A percentile compares a stretch with the other conserved stretches of the same genome.
phyloP scores from a whole-genome alignment of 495 filamentous ascomycete species.

The Tuber indicum region DNA sequence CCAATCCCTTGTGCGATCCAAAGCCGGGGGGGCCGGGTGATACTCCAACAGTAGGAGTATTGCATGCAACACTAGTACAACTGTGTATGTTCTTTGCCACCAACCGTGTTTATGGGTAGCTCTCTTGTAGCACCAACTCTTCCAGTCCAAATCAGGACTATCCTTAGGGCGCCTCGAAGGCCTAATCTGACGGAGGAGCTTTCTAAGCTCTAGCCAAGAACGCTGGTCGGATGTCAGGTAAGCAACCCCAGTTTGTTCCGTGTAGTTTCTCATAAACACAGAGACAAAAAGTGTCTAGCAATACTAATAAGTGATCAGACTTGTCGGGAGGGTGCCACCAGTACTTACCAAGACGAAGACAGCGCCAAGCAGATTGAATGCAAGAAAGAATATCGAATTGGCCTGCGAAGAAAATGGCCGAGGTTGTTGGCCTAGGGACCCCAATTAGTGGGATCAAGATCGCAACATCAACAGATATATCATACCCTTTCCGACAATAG shows the following conservation, averaged over 20 bases:
- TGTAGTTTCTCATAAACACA: conserved; percentile 99
- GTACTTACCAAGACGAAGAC: conserved; percentile 72
- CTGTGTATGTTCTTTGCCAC: conserved; percentile 79
- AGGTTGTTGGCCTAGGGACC: conserved; percentile 54
- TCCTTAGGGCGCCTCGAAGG: conserved; percentile 82
- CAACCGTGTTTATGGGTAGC: conserved; percentile 90
- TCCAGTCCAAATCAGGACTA: conserved; percentile 67
- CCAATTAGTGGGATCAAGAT: conserved; percentile 3
- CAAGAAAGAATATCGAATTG: conserved; percentile 88
- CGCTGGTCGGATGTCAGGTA: conserved; percentile 94
- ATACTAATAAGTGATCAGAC: conserved; percentile 4
- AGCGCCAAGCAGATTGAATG: conserved; percentile 92
- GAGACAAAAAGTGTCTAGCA: conserved; percentile 81
- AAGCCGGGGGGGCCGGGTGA: conserved; percentile 61
- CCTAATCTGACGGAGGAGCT: conserved; percentile 85
- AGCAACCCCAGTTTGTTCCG: conserved; percentile 95
- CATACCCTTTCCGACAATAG: conserved; percentile 63
- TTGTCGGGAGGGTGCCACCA: neutral
- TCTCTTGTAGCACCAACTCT: conserved; percentile 87
- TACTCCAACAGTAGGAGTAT: conserved; percentile 78
- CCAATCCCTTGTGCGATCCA: conserved; percentile 62
- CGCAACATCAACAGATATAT: neutral
- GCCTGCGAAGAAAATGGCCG: conserved; percentile 60
- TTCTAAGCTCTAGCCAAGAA: conserved; percentile 92
- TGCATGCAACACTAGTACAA: conserved; percentile 72